These are phyloP conservation scores for Termitomyces sp. DNA, from an alignment of 768 basidiomycete species.

Conservation along the genomic window DNA sequence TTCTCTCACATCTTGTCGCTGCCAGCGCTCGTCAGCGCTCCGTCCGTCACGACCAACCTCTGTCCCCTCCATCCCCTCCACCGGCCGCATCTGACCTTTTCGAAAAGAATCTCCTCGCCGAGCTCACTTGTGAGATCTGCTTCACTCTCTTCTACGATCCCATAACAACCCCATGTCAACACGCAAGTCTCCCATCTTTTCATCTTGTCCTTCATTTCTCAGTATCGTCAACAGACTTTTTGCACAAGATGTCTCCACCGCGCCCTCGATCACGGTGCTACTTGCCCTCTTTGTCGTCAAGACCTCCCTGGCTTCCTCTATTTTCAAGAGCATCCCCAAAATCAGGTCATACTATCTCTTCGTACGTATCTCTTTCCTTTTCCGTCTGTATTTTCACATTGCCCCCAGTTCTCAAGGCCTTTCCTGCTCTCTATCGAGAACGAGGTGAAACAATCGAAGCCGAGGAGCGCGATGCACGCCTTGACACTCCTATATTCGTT, in stretches of 20 bases:
- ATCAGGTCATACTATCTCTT: conserved; percentile 66
- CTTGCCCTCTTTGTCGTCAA: conserved; percentile 86
- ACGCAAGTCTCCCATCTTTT: conserved; percentile 47
- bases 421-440: conserved; percentile 58
- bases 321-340: conserved; percentile 76
- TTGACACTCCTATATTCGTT: conserved; percentile 90
- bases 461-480: conserved; percentile 72
- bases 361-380: conserved; percentile 35
- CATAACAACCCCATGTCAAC: conserved; percentile 92
- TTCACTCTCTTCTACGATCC: conserved; percentile 80
- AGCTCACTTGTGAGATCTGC: conserved; percentile 91
- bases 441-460: conserved; percentile 59
- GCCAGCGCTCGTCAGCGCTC: conserved; percentile 25
- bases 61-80: conserved; percentile 20
- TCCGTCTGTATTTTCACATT: conserved; percentile 1
- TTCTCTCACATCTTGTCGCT: conserved; percentile 32
- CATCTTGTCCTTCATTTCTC: conserved; percentile 8
- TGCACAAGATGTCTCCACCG: conserved; percentile 87
- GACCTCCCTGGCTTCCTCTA: conserved; percentile 70
- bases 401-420: conserved; percentile 59
- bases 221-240: conserved; percentile 59
- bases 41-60: conserved; percentile 26
- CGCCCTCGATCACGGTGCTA: conserved; percentile 76
- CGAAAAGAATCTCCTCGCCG: conserved; percentile 57
- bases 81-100: conserved; percentile 28